phyloP scores from a whole-genome alignment of 306 rosid species.

The Rosa lucieae region DNA sequence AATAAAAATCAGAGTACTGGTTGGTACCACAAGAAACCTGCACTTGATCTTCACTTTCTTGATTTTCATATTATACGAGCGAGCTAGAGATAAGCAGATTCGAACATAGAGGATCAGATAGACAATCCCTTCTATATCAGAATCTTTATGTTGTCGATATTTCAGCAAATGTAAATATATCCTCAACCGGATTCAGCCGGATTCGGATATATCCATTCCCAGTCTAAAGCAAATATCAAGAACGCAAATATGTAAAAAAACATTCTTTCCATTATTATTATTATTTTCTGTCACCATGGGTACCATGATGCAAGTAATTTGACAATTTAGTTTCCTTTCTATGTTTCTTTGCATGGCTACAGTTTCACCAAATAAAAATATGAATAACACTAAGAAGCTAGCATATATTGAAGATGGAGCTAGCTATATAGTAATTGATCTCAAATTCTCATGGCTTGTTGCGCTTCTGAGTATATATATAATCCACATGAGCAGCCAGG shows the following conservation, averaged over 20 bases:
- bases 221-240: background rate
- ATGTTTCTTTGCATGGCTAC: background rate
- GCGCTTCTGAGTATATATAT: constrained; percentile 61
- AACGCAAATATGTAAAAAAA: background rate
- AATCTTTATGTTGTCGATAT: background rate
- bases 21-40: background rate
- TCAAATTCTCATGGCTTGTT: constrained; percentile 34
- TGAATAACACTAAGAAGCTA: background rate
- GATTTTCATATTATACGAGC: background rate
- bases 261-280: background rate
- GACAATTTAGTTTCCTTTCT: background rate
- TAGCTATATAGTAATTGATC: background rate
- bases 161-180: background rate
- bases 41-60: background rate
- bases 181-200: background rate
- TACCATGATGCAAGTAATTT: background rate
- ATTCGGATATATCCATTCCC: background rate
- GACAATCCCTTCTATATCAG: background rate
- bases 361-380: background rate
- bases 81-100: background rate
- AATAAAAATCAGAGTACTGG: background rate
- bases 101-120: background rate
- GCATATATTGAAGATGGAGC: background rate
- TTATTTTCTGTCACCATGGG: background rate
- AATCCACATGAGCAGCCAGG: constrained; percentile 64